Percentiles rank a stretch among this genome's conserved stretches.
Evolutionary conservation across 305 asterid genomes (phyloP).

Genomic region (Solanum hybrid): DNA sequence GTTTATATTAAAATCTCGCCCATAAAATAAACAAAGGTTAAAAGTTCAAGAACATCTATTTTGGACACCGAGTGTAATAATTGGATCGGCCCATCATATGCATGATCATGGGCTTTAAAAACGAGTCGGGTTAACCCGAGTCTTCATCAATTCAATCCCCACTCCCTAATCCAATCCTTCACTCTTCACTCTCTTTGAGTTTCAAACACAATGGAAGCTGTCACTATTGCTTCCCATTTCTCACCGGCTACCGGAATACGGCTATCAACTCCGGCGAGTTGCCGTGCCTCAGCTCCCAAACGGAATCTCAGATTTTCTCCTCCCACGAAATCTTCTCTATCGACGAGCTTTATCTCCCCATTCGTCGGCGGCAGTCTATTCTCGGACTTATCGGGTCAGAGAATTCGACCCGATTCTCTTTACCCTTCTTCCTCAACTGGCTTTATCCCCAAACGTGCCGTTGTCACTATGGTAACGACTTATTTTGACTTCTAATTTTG

Average conservation of each 20-base stretch:
- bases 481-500: not conserved
- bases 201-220: slow-evolving; percentile 14
- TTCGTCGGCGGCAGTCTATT: slow-evolving; percentile 38
- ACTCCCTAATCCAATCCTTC: not conserved
- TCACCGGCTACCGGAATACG: slow-evolving; percentile 35
- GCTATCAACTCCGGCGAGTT: slow-evolving; percentile 10
- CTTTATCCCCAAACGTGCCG: slow-evolving; percentile 49
- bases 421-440: slow-evolving; percentile 28
- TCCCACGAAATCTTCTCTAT: slow-evolving; percentile 21
- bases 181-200: not conserved
- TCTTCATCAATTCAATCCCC: not conserved
- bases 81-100: not conserved
- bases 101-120: not conserved
- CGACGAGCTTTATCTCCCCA: slow-evolving; percentile 49
- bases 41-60: not conserved
- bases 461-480: slow-evolving; percentile 56
- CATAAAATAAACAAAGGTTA: fast-evolving
- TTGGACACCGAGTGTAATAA: not conserved
- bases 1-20: not conserved
- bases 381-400: slow-evolving; percentile 54
- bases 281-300: slow-evolving; percentile 18
- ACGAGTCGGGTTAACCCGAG: not conserved
- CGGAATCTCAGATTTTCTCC: not conserved
- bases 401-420: slow-evolving; percentile 55
- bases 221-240: slow-evolving; percentile 23